Percentiles rank a stretch among this genome's conserved stretches.
phyloP scores from a whole-genome alignment of 2,329 filamentous ascomycete species.

The Verticillium nonalfalfae region DNA sequence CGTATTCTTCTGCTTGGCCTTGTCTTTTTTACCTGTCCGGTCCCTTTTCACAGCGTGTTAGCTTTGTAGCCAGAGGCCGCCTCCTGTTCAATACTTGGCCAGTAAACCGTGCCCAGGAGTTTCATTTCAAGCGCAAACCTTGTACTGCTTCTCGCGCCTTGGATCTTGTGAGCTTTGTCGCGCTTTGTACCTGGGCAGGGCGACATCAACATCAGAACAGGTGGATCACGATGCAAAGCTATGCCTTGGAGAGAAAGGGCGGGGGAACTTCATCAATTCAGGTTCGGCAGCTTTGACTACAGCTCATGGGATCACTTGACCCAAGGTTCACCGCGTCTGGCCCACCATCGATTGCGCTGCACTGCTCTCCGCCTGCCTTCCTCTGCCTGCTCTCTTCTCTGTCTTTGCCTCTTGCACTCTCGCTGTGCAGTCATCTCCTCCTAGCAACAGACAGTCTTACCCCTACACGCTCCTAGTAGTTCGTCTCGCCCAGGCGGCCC shows the following conservation, averaged over 20 bases:
- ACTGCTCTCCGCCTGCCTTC: neutral
- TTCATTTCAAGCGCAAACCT: no score
- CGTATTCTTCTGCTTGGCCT: no score
- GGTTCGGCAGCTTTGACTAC: constrained; percentile 4
- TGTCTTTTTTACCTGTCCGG: neutral
- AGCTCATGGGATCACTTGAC: constrained; percentile 8
- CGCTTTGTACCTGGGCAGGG: no score
- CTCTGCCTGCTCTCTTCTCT: constrained; percentile 4
- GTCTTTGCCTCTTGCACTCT: neutral
- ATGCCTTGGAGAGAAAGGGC: neutral
- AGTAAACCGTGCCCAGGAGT: no score
- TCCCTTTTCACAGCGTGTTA: neutral
- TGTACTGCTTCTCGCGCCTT: no score
- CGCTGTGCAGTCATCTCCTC: neutral
- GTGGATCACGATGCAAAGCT: neutral
- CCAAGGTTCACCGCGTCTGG: neutral
- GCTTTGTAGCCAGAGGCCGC: neutral
- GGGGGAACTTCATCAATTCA: constrained; percentile 10
- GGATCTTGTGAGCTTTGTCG: no score
- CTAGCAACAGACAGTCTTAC: constrained; percentile 1
- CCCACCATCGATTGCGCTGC: neutral
- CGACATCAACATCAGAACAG: no score
- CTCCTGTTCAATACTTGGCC: no score
- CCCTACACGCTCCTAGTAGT: constrained; percentile 10
- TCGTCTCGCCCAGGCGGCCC: neutral